Conservation (phyloP, 2,329 filamentous ascomycete species). For the Ceratocystis cacaofunesta region DNA sequence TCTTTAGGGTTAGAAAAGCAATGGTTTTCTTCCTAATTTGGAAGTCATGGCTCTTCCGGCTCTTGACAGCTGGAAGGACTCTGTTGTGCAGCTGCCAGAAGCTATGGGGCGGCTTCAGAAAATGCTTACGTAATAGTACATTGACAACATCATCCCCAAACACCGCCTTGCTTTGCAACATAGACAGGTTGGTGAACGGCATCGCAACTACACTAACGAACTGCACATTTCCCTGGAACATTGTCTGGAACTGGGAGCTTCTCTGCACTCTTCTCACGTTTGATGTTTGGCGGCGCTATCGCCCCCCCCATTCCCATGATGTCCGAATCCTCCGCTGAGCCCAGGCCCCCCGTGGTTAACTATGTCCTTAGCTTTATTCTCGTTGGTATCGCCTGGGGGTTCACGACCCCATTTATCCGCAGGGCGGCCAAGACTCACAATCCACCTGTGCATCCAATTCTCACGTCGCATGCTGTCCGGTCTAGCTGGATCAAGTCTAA, state of each 20-base stretch:
- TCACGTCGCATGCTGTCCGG: constrained; percentile 36
- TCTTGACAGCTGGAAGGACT: too few species aligned
- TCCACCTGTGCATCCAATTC: constrained; percentile 42
- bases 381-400: constrained; percentile 82
- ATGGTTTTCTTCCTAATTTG: too few species aligned
- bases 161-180: too few species aligned
- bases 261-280: background rate
- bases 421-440: constrained; percentile 64
- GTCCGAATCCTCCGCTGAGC: background rate
- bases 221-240: too few species aligned
- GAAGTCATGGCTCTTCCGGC: too few species aligned
- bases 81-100: background rate
- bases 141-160: too few species aligned
- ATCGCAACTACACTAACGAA: too few species aligned
- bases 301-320: too few species aligned
- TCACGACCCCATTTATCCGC: constrained; percentile 86
- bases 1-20: background rate
- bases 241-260: background rate
- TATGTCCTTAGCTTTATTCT: constrained; percentile 81
- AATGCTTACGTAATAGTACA: too few species aligned
- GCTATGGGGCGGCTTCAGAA: too few species aligned
- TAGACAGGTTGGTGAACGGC: too few species aligned
- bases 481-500: constrained; percentile 48
- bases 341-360: constrained; percentile 47
- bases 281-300: too few species aligned